phyloP scores from a whole-genome alignment of 1,284 basidiomycete species.

The Fomes fomentarius region DNA sequence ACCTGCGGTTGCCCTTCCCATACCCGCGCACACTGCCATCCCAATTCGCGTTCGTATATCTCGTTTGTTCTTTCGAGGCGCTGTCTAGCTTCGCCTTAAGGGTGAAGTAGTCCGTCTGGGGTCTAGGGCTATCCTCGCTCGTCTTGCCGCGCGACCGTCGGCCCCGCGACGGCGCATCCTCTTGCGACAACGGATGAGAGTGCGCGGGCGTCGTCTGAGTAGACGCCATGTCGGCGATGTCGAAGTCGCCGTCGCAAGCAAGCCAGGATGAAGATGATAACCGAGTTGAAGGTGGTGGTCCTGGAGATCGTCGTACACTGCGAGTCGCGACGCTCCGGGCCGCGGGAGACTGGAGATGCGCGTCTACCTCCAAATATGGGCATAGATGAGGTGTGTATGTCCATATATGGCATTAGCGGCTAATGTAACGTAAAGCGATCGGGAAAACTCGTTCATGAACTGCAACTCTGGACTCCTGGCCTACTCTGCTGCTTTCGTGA shows the following conservation, averaged over 20 bases:
- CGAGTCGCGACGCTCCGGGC: neutral
- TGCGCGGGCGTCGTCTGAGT: conserved; percentile 55
- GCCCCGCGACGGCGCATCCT: conserved; percentile 50
- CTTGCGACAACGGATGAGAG: conserved; percentile 64
- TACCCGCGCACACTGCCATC: conserved; percentile 65
- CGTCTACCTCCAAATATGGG: neutral
- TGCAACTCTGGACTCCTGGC: no score
- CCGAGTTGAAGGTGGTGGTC: conserved; percentile 6
- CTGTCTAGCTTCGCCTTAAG: conserved; percentile 61
- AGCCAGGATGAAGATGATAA: conserved; percentile 1
- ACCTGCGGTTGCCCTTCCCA: conserved; percentile 37
- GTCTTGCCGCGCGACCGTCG: conserved; percentile 42
- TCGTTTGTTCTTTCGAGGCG: conserved; percentile 36
- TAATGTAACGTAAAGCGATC: no score
- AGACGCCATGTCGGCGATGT: conserved; percentile 35
- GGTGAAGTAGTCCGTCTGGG: conserved; percentile 56
- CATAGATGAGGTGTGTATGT: neutral
- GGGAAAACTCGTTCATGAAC: no score
- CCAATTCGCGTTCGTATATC: conserved; percentile 45
- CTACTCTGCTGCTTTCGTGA: no score
- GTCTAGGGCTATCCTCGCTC: conserved; percentile 33
- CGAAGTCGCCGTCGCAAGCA: neutral
- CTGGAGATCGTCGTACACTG: neutral
- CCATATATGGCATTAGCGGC: neutral
- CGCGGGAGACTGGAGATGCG: neutral